Evolutionary conservation across 805 yeast species (phyloP).

Genomic region (Barnettozyma sp.): DNA sequence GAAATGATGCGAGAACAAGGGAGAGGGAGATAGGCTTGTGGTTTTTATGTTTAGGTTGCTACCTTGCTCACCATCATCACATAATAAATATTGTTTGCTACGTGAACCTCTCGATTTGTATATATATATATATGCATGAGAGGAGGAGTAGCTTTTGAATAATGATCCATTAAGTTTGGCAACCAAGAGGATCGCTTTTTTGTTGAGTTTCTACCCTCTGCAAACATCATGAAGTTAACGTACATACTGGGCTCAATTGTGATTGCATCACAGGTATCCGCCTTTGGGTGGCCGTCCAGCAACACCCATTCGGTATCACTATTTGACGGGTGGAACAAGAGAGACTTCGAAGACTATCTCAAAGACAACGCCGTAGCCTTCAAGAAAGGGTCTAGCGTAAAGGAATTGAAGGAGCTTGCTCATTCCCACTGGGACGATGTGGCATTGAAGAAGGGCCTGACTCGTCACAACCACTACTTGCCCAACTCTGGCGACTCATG

Average conservation of each 20-base stretch:
- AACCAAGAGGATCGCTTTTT: too few species aligned
- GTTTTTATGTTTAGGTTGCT: neutral
- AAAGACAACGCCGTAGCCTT: slow-evolving; percentile 25
- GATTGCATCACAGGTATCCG: slow-evolving; percentile 1
- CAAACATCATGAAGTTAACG: too few species aligned
- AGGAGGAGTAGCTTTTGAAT: too few species aligned
- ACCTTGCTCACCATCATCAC: slow-evolving; percentile 4
- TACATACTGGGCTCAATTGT: neutral
- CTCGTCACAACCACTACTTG: neutral
- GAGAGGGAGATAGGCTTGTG: too few species aligned
- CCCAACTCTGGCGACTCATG: slow-evolving; percentile 2
- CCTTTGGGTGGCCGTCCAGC: too few species aligned
- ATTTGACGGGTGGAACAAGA: slow-evolving; percentile 27
- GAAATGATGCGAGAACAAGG: too few species aligned
- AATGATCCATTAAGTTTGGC: too few species aligned
- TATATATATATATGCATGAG: too few species aligned
- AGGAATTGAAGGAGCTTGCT: slow-evolving; percentile 26
- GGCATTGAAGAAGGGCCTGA: slow-evolving; percentile 3
- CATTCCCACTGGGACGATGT: slow-evolving; percentile 23
- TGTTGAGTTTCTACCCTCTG: too few species aligned
- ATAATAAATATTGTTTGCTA: slow-evolving; percentile 1
- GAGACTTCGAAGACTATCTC: slow-evolving; percentile 30
- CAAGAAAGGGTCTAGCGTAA: slow-evolving; percentile 18
- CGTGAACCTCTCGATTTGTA: too few species aligned
- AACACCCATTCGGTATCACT: slow-evolving; percentile 10